These are phyloP conservation scores for Erysimum pusillum DNA, from an alignment of 441 rosid species.

Conservation along the genomic window DNA sequence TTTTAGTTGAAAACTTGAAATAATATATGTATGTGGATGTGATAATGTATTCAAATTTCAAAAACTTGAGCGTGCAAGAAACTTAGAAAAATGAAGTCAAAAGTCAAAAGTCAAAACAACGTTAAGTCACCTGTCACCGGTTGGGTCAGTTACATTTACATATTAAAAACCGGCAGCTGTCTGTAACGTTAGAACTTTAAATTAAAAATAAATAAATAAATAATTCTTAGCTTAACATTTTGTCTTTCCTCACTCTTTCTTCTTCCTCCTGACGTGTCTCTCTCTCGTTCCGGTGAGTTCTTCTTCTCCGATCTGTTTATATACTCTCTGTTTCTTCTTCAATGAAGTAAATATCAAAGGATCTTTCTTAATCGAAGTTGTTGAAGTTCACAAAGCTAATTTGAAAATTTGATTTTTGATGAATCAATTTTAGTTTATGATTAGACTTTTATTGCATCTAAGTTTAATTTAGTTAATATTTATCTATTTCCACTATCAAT, in stretches of 20 bases:
- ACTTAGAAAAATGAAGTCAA: too few relatives aligned
- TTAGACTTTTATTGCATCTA: neutral
- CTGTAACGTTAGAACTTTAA: too few relatives aligned
- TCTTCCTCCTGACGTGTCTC: constrained; percentile 36
- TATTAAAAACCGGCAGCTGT: too few relatives aligned
- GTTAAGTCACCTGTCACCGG: too few relatives aligned
- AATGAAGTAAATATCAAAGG: neutral
- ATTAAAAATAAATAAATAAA: neutral
- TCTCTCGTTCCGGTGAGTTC: constrained; percentile 32
- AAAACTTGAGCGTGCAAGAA: too few relatives aligned
- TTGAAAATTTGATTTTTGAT: neutral
- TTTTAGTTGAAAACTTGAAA: too few relatives aligned
- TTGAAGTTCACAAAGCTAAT: neutral
- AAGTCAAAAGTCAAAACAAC: too few relatives aligned
- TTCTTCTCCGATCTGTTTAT: constrained; percentile 6
- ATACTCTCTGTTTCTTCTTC: neutral
- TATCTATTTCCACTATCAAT: neutral
- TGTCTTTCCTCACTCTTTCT: constrained; percentile 15
- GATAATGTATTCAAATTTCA: too few relatives aligned
- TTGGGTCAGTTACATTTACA: too few relatives aligned
- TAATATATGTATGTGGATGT: too few relatives aligned
- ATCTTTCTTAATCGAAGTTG: neutral
- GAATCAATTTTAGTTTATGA: constrained; percentile 3
- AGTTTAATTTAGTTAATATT: neutral
- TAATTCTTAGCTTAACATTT: constrained; percentile 14